These are phyloP conservation scores for Fraxinus sp. DNA, from an alignment of 305 asterid species.

Conservation along the genomic window DNA sequence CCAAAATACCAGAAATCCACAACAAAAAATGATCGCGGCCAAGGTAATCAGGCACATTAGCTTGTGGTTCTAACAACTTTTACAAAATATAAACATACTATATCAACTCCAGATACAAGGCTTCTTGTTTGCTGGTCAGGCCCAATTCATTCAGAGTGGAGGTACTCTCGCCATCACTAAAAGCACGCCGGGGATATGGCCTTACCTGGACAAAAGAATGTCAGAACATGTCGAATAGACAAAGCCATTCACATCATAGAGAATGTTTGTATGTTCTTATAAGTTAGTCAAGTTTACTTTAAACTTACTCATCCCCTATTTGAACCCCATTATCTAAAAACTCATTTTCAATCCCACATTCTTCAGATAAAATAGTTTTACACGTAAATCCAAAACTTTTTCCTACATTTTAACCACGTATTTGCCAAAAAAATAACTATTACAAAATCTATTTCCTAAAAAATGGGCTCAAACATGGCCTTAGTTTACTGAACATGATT, in stretches of 20 bases:
- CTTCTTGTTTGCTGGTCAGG: constrained; percentile 92
- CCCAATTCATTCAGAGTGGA: constrained; percentile 74
- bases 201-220: constrained; percentile 53
- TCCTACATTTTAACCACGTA: no score
- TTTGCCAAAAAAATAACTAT: no score
- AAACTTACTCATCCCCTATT: no score
- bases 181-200: constrained; percentile 92
- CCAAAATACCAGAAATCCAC: neutral
- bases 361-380: no score
- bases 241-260: neutral
- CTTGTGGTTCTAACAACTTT: constrained; percentile 19
- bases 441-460: no score
- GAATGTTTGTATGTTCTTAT: neutral
- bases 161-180: constrained; percentile 63
- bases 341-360: no score
- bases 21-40: neutral
- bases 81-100: constrained; percentile 33
- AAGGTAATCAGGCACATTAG: neutral
- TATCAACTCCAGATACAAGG: constrained; percentile 81
- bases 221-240: neutral
- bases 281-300: neutral
- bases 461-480: no score
- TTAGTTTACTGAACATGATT: neutral
- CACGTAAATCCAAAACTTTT: no score
- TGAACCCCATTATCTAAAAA: no score